A percentile compares a stretch with the other conserved stretches of the same genome.
Conservation (phyloP, 371 early-diverging fungal genomes). For the Mucor plumbeus region DNA sequence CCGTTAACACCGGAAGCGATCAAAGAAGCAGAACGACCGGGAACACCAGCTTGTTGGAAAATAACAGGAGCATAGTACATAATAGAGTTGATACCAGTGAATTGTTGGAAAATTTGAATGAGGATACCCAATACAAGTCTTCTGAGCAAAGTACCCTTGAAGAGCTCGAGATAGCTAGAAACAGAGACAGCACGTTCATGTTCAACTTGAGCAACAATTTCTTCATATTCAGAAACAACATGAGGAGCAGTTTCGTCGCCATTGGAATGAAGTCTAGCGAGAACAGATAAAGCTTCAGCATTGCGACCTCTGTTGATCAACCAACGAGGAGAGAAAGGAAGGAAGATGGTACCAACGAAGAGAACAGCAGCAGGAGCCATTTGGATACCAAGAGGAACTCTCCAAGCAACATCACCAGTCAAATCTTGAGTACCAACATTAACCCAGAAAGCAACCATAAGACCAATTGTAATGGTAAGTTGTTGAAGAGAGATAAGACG, state of each 20-base stretch:
- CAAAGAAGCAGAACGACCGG: conserved; percentile 52
- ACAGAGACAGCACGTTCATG: conserved; percentile 71
- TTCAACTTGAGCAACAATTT: conserved; percentile 72
- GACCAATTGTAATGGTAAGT: conserved; percentile 52
- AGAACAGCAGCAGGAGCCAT: conserved; percentile 55
- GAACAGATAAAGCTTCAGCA: conserved; percentile 77
- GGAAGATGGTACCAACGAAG: conserved; percentile 50
- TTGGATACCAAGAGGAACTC: conserved; percentile 60
- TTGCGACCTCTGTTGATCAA: conserved; percentile 58
- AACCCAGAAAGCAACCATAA: conserved; percentile 59
- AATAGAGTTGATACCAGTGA: conserved; percentile 61
- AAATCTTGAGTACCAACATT: conserved; percentile 42
- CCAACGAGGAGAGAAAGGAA: conserved; percentile 71
- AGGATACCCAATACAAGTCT: conserved; percentile 72
- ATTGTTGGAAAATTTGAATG: conserved; percentile 74
- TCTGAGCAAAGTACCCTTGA: conserved; percentile 62
- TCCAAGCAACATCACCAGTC: conserved; percentile 41
- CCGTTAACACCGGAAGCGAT: conserved; percentile 80
- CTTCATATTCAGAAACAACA: conserved; percentile 78
- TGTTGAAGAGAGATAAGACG: conserved; percentile 56
- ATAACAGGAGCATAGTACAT: conserved; percentile 70
- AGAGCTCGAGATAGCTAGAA: conserved; percentile 75
- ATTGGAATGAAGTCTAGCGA: conserved; percentile 75
- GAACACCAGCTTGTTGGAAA: conserved; percentile 72
- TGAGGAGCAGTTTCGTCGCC: conserved; percentile 59